Evolutionary conservation across 441 rosid genomes (phyloP), one percentile per base, ranked within the genome.

Genomic region (Erodium chrysanthum): DNA sequence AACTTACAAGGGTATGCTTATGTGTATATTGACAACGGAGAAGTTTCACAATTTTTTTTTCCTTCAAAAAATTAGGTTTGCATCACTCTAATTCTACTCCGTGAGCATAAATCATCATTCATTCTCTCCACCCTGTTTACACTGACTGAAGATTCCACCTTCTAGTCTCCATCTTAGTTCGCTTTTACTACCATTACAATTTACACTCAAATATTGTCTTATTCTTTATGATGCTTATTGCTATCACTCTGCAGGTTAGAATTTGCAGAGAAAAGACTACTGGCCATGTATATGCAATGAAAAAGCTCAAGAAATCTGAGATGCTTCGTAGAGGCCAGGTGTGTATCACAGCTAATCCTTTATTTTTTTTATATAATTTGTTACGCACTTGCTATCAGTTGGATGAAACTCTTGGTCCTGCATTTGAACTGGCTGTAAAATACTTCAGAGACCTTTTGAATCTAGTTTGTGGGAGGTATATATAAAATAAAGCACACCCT

Each of bases 311-410:
- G 33, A 29, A 29, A 29, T 29, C 33, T 29, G 76, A 74, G 61
- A 74, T 74, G 76, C 76, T 74, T 17, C 70, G 76, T 52, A 65
- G 76, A 46, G 76, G 76, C 33, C 76, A 74, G 76, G 76, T 74
- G 33, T 21, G 66, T 31, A 35, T 60, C 7, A 20, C 25, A 4
- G 23, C 18, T 2, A 18, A 54, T 18, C 23, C 60, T 54, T 7
- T 4, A 48, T 15, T 35, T 25, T 69, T 14, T 29, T n/a, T n/a
- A n/a, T n/a, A 23, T 59, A 4, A 9, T 22, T 60, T 23, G 7
- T 60, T 7, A 27, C 4, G 33, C 3, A 60, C 3, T 18, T 60
- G 37, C 8, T 7, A 11, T 60, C 3, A 10, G 11, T n/a, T 60
- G 64, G 4, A 18, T 54, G 11, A 17, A 54, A 54, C 60, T 54